Percentiles rank a stretch among this genome's conserved stretches.
These are phyloP conservation scores for Suhomyces faveliae DNA, from an alignment of 805 yeast genomes.

Conservation along the genomic window DNA sequence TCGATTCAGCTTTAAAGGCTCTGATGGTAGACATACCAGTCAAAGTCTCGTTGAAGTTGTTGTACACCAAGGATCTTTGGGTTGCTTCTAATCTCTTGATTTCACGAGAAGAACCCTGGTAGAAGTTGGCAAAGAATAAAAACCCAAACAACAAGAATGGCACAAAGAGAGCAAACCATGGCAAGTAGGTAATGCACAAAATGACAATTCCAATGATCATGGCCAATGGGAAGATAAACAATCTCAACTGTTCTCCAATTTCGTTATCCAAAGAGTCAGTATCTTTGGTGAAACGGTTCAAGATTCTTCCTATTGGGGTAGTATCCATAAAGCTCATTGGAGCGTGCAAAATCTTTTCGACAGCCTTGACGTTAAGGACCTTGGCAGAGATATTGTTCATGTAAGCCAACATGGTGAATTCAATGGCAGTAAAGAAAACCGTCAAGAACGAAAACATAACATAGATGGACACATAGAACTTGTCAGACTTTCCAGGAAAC, in stretches of 20 bases:
- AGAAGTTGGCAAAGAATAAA: conserved; percentile 38
- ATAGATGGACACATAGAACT: conserved; percentile 35
- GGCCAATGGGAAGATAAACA: conserved; percentile 41
- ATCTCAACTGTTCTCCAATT: conserved; percentile 42
- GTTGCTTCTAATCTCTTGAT: conserved; percentile 49
- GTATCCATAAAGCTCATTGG: conserved; percentile 46
- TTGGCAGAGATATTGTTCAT: conserved; percentile 40
- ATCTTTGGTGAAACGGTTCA: conserved; percentile 45
- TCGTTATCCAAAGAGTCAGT: conserved; percentile 47
- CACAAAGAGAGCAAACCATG: conserved; percentile 54
- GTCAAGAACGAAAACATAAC: conserved; percentile 37
- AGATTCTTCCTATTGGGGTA: conserved; percentile 43
- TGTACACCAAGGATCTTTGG: conserved; percentile 48
- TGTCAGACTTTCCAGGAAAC: conserved; percentile 26
- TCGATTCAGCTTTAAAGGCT: conserved; percentile 35
- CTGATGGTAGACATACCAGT: conserved; percentile 49
- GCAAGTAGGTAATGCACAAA: conserved; percentile 50
- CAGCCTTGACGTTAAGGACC: conserved; percentile 37
- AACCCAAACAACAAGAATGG: conserved; percentile 48
- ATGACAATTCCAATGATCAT: conserved; percentile 39
- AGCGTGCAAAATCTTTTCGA: conserved; percentile 37
- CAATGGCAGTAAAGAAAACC: conserved; percentile 38
- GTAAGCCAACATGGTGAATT: conserved; percentile 42
- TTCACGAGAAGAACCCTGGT: conserved; percentile 49
- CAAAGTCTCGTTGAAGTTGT: conserved; percentile 48